Evolutionary conservation across 73 alveolate species (phyloP), one percentile per base, ranked within the genome.

Genomic region (Symbiodinium pilosum): DNA sequence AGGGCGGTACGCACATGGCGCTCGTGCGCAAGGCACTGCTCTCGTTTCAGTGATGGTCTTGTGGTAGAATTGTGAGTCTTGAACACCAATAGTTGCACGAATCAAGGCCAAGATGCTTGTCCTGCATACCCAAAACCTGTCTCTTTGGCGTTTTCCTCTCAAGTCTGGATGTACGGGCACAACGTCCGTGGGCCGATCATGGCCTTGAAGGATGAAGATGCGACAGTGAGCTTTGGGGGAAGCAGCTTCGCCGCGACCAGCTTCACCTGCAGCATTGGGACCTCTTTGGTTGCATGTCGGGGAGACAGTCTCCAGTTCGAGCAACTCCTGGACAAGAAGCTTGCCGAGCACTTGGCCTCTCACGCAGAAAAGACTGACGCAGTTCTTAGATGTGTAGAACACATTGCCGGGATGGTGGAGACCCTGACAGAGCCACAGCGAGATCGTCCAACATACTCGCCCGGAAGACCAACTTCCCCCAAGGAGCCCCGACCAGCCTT

Each of bases 1-100:
- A 99, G 93, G 99, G 99, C 24, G 98, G 99, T 91, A 93, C 99
- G 43, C 99, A 99, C 99, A 95, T 99, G 99, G 99, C 99, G 64
- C 91, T 99, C 44, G 99, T 99, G 86, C 99, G 99, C 38, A 99
- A 99, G 94, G 99, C 99, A 26, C 99, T 88, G 84, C 94, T 95
- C 41, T 47, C 59, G 59, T n/a, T n/a, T n/a, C n/a, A n/a, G n/a
- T n/a, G n/a, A n/a, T n/a, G n/a, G n/a, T n/a, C n/a, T n/a, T n/a
- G n/a, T n/a, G n/a, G n/a, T n/a, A n/a, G n/a, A n/a, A n/a, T n/a
- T n/a, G n/a, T n/a, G n/a, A n/a, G n/a, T n/a, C n/a, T n/a, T n/a
- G n/a, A n/a, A n/a, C n/a, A n/a, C n/a, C n/a, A n/a, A n/a, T n/a
- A n/a, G n/a, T n/a, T n/a, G n/a, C n/a, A n/a, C n/a, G n/a, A n/a